phyloP scores from a whole-genome alignment of 2,329 filamentous ascomycete species.

The Pseudogymnoascus sp. region DNA sequence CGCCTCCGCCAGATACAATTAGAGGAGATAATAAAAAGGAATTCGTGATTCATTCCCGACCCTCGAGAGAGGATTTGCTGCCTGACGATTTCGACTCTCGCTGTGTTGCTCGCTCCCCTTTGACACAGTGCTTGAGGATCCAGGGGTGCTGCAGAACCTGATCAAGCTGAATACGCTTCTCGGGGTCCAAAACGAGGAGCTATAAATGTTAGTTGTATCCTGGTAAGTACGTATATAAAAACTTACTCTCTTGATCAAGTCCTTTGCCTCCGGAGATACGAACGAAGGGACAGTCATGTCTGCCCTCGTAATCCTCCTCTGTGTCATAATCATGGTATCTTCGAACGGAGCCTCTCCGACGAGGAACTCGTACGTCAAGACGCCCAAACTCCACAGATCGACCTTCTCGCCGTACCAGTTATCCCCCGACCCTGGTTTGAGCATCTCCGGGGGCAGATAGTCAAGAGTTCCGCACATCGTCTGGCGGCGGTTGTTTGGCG shows the following conservation, averaged over 20 bases:
- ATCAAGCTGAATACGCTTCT: slow-evolving; percentile 84
- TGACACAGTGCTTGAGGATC: slow-evolving; percentile 84
- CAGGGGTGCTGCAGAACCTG: slow-evolving; percentile 86
- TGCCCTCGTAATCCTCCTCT: slow-evolving; percentile 74
- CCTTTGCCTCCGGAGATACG: slow-evolving; percentile 80
- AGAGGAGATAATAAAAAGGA: slow-evolving; percentile 8
- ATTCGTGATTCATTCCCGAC: slow-evolving; percentile 23
- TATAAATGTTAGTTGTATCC: slow-evolving; percentile 29
- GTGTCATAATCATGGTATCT: slow-evolving; percentile 90
- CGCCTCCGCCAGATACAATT: slow-evolving; percentile 18
- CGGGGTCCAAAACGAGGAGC: slow-evolving; percentile 85
- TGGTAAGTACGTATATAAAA: neutral
- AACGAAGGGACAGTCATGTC: slow-evolving; percentile 92
- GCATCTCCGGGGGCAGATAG: slow-evolving; percentile 97
- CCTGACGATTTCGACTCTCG: slow-evolving; percentile 27
- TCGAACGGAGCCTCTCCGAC: slow-evolving; percentile 96
- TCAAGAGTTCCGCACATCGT: slow-evolving; percentile 97
- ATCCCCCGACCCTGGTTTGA: slow-evolving; percentile 69
- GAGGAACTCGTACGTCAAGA: slow-evolving; percentile 92
- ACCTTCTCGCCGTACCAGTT: slow-evolving; percentile 95
- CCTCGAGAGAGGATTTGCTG: slow-evolving; percentile 21
- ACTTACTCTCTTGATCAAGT: slow-evolving; percentile 82
- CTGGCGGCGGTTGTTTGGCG: slow-evolving; percentile 83
- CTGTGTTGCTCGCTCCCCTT: slow-evolving; percentile 33
- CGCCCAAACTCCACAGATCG: slow-evolving; percentile 90